Evolutionary conservation across 192 early-diverging fungal species (phyloP).

Genomic region (Pilobolus umbonatus): DNA sequence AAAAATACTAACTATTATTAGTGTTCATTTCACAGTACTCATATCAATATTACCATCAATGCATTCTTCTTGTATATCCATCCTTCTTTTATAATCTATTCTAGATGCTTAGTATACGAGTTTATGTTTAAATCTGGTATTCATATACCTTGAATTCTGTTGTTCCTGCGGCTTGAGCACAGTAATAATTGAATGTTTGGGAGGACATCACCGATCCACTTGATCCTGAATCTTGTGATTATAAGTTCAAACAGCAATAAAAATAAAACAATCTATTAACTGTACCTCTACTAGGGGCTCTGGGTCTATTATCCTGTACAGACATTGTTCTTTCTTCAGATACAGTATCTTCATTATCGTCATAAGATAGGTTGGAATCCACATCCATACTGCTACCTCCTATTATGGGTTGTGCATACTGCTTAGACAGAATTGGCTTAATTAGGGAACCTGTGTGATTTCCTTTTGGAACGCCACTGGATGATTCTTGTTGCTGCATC

Average conservation of each 20-base stretch:
- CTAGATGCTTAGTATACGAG: neutral
- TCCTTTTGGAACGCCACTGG: neutral
- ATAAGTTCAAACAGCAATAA: no score
- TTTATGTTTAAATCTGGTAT: neutral
- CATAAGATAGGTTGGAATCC: neutral
- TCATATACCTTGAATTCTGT: conserved; percentile 25
- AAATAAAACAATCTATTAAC: no score
- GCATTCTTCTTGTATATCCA: conserved; percentile 46
- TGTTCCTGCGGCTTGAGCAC: neutral
- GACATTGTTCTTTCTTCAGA: neutral
- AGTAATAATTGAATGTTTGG: neutral
- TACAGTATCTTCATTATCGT: conserved; percentile 1
- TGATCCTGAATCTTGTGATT: neutral
- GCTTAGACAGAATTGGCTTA: no score
- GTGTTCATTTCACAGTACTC: neutral
- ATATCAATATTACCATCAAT: conserved; percentile 32
- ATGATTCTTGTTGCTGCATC: conserved; percentile 18
- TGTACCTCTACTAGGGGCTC: neutral
- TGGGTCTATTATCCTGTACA: conserved; percentile 11
- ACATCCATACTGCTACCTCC: neutral
- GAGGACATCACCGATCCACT: conserved; percentile 3
- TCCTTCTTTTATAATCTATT: conserved; percentile 46
- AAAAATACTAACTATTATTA: neutral
- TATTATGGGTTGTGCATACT: no score
- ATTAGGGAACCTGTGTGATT: neutral